Evolutionary conservation across 352 stramenopile species (phyloP).

Genomic region (Phytophthora quininea): DNA sequence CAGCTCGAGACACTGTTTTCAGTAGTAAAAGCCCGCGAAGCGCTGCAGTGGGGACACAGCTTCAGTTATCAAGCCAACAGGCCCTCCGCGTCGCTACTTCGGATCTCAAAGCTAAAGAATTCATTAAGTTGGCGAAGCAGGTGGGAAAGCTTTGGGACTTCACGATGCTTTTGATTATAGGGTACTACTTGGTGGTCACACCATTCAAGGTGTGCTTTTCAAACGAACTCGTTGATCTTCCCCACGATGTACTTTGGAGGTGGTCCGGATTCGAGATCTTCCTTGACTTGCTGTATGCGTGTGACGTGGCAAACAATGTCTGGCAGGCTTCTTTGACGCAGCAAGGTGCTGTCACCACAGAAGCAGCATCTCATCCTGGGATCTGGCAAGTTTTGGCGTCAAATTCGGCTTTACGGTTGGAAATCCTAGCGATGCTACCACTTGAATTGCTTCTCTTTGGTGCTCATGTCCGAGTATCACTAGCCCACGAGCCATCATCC

Average conservation of each 20-base stretch:
- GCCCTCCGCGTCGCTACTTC: conserved; percentile 5
- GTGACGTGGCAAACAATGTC: conserved; percentile 53
- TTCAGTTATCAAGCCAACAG: conserved; percentile 19
- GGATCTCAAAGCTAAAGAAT: conserved; percentile 41
- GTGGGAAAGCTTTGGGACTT: conserved; percentile 56
- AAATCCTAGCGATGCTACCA: conserved; percentile 53
- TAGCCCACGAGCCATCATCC: not conserved
- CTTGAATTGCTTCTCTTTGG: conserved; percentile 50
- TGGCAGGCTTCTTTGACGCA: conserved; percentile 21
- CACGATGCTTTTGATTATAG: conserved; percentile 45
- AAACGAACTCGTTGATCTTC: conserved; percentile 40
- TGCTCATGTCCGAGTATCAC: conserved; percentile 18
- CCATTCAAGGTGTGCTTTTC: conserved; percentile 71
- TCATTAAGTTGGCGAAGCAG: conserved; percentile 44
- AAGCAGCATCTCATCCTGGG: not conserved
- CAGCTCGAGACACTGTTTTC: not conserved
- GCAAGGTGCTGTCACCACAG: conserved; percentile 2
- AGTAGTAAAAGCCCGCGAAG: not conserved
- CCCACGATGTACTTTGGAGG: conserved; percentile 16
- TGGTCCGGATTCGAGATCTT: conserved; percentile 66
- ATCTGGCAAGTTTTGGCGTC: conserved; percentile 9
- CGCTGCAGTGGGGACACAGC: not conserved
- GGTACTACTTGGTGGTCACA: conserved; percentile 50
- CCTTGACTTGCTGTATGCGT: conserved; percentile 51
- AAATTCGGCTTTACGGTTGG: conserved; percentile 41